Conservation (phyloP, 2,329 filamentous ascomycete genomes). For the Chaetomiaceae sp. region DNA sequence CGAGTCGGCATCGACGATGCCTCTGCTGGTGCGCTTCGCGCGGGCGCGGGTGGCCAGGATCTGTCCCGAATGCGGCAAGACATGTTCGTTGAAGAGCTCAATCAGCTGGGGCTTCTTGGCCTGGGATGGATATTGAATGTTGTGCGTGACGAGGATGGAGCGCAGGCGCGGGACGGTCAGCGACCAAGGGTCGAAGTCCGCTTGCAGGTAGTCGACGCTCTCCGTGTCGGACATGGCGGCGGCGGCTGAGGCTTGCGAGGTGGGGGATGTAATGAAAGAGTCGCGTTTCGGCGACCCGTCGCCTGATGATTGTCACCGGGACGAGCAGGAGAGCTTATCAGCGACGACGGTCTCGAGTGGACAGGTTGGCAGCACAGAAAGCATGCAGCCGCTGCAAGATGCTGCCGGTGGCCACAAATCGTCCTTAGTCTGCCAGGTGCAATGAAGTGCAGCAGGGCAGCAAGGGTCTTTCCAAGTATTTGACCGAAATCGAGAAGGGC, state of each 20-base stretch:
- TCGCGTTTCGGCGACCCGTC: neutral
- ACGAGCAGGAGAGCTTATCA: neutral
- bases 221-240: conserved; percentile 61
- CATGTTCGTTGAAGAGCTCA: conserved; percentile 72
- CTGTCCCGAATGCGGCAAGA: conserved; percentile 73
- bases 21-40: conserved; percentile 80
- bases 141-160: conserved; percentile 85
- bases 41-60: conserved; percentile 70
- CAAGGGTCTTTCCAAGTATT: neutral
- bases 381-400: conserved; percentile 3
- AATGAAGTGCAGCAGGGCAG: neutral
- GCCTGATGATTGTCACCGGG: neutral
- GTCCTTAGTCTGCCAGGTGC: neutral
- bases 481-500: conserved; percentile 8
- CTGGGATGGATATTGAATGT: conserved; percentile 76
- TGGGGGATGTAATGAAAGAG: neutral
- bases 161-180: conserved; percentile 86
- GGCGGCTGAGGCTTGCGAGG: neutral
- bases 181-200: conserved; percentile 76
- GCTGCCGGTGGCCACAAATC: neutral
- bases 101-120: conserved; percentile 91
- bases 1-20: conserved; percentile 69
- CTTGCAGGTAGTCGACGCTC: conserved; percentile 72
- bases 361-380: neutral
- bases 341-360: neutral